phyloP scores from a whole-genome alignment of 176 grass and related monocot genomes.

The Oryza meridionalis region DNA sequence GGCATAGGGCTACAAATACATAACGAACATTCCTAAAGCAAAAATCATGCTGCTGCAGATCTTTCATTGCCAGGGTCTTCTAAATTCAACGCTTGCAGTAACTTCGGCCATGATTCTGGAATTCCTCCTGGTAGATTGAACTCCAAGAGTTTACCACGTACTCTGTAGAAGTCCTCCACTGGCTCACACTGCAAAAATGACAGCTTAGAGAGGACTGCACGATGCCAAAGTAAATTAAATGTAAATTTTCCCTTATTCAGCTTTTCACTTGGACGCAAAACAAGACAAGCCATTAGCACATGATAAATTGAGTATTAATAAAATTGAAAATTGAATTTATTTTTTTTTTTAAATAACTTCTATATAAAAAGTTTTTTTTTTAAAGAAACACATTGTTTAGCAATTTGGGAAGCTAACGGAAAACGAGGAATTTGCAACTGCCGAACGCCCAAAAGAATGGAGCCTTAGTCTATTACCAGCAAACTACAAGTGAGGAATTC shows the following conservation, averaged over 20 bases:
- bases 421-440: too few relatives aligned
- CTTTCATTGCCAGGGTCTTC: conserved; percentile 63
- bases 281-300: too few relatives aligned
- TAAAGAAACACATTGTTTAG: too few relatives aligned
- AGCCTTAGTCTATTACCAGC: neutral
- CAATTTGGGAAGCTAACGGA: too few relatives aligned
- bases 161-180: conserved; percentile 85
- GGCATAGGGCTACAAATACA: neutral
- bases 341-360: too few relatives aligned
- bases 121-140: conserved; percentile 92
- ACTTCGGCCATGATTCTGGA: conserved; percentile 80
- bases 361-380: too few relatives aligned
- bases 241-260: neutral
- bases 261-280: too few relatives aligned
- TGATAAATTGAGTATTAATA: too few relatives aligned
- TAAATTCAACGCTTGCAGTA: conserved; percentile 75
- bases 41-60: conserved; percentile 63
- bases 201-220: neutral
- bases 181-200: conserved; percentile 65
- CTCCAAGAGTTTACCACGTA: conserved; percentile 75
- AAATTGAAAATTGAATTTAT: too few relatives aligned
- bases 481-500: neutral
- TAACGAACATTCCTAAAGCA: conserved; percentile 2
- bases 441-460: too few relatives aligned
- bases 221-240: neutral